phyloP scores from a whole-genome alignment of 2,329 filamentous ascomycete genomes.

The Aspergillus texensis region DNA sequence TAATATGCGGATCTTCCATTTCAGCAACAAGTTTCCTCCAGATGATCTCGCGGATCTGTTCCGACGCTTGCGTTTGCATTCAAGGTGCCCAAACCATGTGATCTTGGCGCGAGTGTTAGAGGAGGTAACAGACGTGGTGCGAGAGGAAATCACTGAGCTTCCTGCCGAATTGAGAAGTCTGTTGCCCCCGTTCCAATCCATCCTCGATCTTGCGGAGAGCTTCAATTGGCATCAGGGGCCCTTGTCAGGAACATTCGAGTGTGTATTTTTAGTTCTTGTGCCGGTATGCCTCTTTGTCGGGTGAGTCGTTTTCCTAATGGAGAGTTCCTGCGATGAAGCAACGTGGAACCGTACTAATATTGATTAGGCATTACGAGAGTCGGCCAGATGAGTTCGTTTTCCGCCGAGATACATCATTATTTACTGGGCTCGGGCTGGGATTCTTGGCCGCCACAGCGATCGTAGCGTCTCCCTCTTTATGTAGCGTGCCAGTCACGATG shows the following conservation, averaged over 20 bases:
- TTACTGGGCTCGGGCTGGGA: conserved; percentile 49
- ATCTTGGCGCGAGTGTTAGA: conserved; percentile 46
- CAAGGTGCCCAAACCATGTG: conserved; percentile 42
- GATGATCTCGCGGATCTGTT: conserved; percentile 47
- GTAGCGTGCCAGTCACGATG: conserved; percentile 44
- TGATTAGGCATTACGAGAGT: neutral
- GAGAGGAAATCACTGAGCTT: conserved; percentile 41
- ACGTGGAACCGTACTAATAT: neutral
- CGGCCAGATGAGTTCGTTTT: neutral
- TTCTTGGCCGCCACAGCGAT: conserved; percentile 49
- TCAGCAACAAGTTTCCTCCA: conserved; percentile 53
- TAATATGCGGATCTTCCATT: conserved; percentile 40
- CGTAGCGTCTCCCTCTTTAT: conserved; percentile 40
- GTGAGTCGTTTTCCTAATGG: conserved; percentile 31
- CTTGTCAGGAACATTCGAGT: conserved; percentile 50
- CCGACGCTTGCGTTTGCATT: conserved; percentile 43
- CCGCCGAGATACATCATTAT: neutral
- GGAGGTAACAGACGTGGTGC: conserved; percentile 44
- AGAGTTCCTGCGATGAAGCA: neutral
- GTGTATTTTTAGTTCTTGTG: conserved; percentile 45
- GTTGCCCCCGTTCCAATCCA: conserved; percentile 26
- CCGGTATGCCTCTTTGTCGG: conserved; percentile 50
- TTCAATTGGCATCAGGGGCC: conserved; percentile 42
- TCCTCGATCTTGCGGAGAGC: conserved; percentile 20
- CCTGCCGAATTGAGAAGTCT: conserved; percentile 16